Evolutionary conservation across 345 rosid genomes (phyloP).

Genomic region (Hibiscus trionum): DNA sequence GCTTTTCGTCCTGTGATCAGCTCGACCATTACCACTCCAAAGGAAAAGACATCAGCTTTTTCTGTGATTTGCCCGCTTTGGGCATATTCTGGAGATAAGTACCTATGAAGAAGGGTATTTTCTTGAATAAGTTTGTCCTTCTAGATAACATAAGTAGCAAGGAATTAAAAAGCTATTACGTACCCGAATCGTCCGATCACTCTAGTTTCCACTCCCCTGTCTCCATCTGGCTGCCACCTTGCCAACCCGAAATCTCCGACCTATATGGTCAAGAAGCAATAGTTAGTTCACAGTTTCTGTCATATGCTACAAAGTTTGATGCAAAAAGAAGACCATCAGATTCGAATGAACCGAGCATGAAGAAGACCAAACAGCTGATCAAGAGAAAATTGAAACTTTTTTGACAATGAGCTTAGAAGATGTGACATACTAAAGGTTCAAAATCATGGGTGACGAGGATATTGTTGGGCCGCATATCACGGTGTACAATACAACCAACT

Average conservation of each 20-base stretch:
- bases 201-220: slow-evolving; percentile 84
- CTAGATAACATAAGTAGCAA: slow-evolving; percentile 5
- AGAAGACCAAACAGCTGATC: neutral
- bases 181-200: slow-evolving; percentile 98
- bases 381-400: neutral
- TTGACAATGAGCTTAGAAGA: slow-evolving; percentile 9
- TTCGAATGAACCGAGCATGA: neutral
- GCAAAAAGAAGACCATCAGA: neutral
- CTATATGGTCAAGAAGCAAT: slow-evolving; percentile 28
- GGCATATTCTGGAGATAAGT: slow-evolving; percentile 93
- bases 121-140: neutral
- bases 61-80: slow-evolving; percentile 97
- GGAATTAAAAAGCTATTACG: neutral
- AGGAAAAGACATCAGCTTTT: slow-evolving; percentile 92
- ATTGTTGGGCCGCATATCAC: slow-evolving; percentile 94
- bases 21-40: slow-evolving; percentile 90
- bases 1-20: slow-evolving; percentile 96
- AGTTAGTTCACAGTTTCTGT: slow-evolving; percentile 2
- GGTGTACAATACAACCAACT: slow-evolving; percentile 96
- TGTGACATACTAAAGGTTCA: slow-evolving; percentile 67
- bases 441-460: slow-evolving; percentile 95
- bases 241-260: slow-evolving; percentile 99
- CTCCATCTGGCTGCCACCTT: slow-evolving; percentile 99
- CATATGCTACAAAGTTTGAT: neutral
- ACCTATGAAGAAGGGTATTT: slow-evolving; percentile 32